phyloP scores from a whole-genome alignment of 345 rosid genomes.

The Euphorbia lathyris region DNA sequence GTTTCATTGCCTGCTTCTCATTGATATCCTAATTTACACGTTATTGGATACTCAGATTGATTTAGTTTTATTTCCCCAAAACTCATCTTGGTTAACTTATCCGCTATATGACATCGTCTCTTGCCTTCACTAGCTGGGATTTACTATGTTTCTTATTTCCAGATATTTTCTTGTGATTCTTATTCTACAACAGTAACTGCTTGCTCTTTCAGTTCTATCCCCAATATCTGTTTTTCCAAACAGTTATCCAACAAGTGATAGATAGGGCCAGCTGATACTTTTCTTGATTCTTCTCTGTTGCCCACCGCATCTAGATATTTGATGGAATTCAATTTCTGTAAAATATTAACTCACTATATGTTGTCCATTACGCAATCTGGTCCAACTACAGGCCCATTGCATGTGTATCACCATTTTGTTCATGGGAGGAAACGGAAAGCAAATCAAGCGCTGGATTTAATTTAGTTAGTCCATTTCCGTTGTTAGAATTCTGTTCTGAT shows the following conservation, averaged over 20 bases:
- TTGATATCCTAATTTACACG: neutral
- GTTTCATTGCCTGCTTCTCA: constrained; percentile 3
- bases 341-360: neutral
- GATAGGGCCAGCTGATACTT: neutral
- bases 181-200: neutral
- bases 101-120: neutral
- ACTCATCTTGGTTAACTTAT: neutral
- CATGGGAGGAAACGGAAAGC: too few relatives aligned
- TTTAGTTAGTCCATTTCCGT: too few relatives aligned
- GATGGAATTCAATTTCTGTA: neutral
- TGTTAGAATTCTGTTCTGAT: too few relatives aligned
- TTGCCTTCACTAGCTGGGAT: neutral
- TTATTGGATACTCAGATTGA: neutral
- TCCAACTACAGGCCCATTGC: too few relatives aligned
- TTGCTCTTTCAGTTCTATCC: constrained; percentile 1
- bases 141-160: neutral
- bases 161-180: neutral
- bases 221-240: neutral
- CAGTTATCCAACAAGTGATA: neutral
- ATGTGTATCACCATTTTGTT: too few relatives aligned
- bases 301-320: neutral
- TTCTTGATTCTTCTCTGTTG: neutral
- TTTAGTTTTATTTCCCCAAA: neutral
- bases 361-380: too few relatives aligned
- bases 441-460: too few relatives aligned